Evolutionary conservation across 441 rosid genomes (phyloP), one percentile per base, ranked within the genome.

Genomic region (Corymbia calophylla): DNA sequence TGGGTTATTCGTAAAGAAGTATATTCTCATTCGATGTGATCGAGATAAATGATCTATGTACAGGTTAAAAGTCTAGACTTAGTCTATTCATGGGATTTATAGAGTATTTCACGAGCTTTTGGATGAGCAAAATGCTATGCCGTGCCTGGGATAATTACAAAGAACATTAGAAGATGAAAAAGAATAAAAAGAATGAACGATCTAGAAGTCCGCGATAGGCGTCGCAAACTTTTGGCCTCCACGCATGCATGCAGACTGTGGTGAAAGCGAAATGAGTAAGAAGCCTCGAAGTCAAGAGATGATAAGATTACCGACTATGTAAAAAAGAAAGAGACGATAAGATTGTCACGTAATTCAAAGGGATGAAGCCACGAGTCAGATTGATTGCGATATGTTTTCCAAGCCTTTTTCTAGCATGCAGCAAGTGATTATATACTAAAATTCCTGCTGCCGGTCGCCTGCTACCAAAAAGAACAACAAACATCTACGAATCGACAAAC

Each of bases 91-190:
- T 3, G 84, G 29, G 1, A 77, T n/a, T 70, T 77, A 5, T 0
- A 7, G n/a, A 12, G n/a, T 44, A 48, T 44, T 77, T 13, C 1
- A 0, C 8, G 8, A 13, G 9, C 17, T 47, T 77, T 13, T 0
- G 2, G 29, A 14, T 25, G 29, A 48, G 15, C 25, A 14, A 5
- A 77, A 39, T 14, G 44, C 1, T 48, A 23, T 4, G 6, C 15
- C 10, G 1, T 13, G 51, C 9, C 17, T 8, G 48, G 21, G 27
- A 4, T 77, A 19, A 44, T 1, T 23, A 13, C 9, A 12, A 44
- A 77, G 49, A 25, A 0, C 4, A 10, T 44, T 6, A 77, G 44
- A 44, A 44, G 8, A 77, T 15, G 5, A 35, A 77, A 23, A 4
- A 23, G 1, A 0, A 32, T 2, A 44, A 27, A 44, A 77, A 23